These are phyloP conservation scores for Inonotus obliquus DNA, from an alignment of 1,284 basidiomycete genomes.

Conservation along the genomic window DNA sequence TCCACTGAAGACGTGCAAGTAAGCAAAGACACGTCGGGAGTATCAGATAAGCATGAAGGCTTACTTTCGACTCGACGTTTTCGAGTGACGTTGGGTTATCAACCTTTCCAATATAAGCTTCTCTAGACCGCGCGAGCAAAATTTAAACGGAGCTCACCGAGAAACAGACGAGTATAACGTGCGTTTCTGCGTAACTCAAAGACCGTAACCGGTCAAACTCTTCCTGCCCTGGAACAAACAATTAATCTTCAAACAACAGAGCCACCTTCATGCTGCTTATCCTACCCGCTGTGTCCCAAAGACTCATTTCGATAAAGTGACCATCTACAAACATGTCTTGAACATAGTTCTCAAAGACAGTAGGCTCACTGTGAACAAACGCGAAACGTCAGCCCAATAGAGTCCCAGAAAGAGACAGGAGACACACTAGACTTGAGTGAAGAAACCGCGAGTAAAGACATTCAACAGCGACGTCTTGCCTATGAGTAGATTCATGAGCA, in stretches of 20 bases:
- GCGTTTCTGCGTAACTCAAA: constrained; percentile 90
- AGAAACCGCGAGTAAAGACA: constrained; percentile 83
- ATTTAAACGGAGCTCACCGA: constrained; percentile 50
- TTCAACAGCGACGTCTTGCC: constrained; percentile 81
- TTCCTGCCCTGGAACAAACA: constrained; percentile 74
- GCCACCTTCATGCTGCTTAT: constrained; percentile 7
- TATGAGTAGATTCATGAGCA: constrained; percentile 27
- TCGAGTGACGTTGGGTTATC: constrained; percentile 89
- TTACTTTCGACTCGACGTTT: constrained; percentile 88
- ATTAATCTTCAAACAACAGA: background rate
- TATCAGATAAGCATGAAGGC: constrained; percentile 15
- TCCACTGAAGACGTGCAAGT: constrained; percentile 53
- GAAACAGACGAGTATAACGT: constrained; percentile 93
- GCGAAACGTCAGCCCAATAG: constrained; percentile 1
- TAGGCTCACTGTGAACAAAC: constrained; percentile 64
- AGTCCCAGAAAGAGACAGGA: constrained; percentile 1
- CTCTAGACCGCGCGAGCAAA: background rate
- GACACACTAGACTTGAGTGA: constrained; percentile 84
- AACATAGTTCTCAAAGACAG: constrained; percentile 92
- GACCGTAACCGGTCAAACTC: constrained; percentile 92
- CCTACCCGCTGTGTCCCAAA: constrained; percentile 96
- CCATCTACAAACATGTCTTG: constrained; percentile 82
- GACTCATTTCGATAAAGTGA: constrained; percentile 79
- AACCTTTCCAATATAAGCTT: constrained; percentile 44
- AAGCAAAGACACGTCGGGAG: background rate